Conservation (phyloP, 2,329 filamentous ascomycete species). For the Aureobasidium uvarum region DNA sequence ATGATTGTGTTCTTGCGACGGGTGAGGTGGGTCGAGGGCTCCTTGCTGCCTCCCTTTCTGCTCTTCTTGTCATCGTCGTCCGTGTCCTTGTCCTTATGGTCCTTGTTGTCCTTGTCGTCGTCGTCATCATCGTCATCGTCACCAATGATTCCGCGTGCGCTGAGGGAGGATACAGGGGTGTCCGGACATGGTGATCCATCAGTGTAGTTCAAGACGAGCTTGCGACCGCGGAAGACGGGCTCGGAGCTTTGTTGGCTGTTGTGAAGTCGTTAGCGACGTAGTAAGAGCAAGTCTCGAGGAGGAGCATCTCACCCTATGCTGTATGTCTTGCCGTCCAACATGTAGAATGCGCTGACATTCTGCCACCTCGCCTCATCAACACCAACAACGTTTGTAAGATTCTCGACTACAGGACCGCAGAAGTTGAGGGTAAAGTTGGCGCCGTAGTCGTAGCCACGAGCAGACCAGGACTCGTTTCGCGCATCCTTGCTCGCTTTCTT, state of each 20-base stretch:
- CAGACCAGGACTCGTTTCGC: conserved; percentile 60
- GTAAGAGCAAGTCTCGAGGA: no score
- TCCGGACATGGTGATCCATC: conserved; percentile 49
- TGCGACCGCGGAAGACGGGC: conserved; percentile 63
- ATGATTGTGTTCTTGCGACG: conserved; percentile 81
- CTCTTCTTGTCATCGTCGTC: conserved; percentile 32
- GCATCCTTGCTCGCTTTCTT: conserved; percentile 51
- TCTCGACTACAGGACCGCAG: conserved; percentile 70
- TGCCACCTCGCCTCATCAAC: conserved; percentile 61
- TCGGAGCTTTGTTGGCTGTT: conserved; percentile 55
- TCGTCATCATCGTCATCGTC: conserved; percentile 38
- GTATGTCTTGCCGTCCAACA: conserved; percentile 62
- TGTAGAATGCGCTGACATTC: conserved; percentile 79
- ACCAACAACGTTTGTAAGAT: conserved; percentile 51
- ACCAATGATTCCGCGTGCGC: conserved; percentile 43
- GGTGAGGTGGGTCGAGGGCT: conserved; percentile 52
- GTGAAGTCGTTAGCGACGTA: background rate
- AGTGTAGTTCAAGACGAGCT: conserved; percentile 55
- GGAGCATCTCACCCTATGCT: conserved; percentile 64
- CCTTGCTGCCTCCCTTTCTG: conserved; percentile 29
- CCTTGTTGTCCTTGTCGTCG: conserved; percentile 36
- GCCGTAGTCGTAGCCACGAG: conserved; percentile 72
- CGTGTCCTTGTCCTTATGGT: conserved; percentile 36
- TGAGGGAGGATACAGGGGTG: conserved; percentile 30
- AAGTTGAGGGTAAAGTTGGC: conserved; percentile 84